Percentiles rank a stretch among this genome's conserved stretches.
Evolutionary conservation across 2,329 filamentous ascomycete genomes (phyloP).

Genomic region (Helotiales sp.): DNA sequence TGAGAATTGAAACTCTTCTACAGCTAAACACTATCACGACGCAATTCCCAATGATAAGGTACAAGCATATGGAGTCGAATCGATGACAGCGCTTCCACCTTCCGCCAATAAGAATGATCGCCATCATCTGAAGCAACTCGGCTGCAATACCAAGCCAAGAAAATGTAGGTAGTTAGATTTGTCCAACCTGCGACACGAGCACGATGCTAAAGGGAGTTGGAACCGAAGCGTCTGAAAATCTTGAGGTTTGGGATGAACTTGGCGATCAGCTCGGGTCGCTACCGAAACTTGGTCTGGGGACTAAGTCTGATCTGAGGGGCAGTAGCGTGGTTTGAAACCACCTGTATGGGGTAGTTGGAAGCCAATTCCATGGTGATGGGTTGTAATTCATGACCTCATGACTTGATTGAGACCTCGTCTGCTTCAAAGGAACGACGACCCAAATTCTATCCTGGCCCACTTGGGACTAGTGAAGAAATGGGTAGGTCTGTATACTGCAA

Average conservation of each 20-base stretch:
- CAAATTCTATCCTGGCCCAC: background rate
- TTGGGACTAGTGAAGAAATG: background rate
- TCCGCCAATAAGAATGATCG: conserved; percentile 9
- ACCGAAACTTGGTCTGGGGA: background rate
- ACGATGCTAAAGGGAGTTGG: background rate
- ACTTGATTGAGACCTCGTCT: background rate
- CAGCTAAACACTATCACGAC: background rate
- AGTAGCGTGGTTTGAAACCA: background rate
- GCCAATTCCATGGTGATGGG: background rate
- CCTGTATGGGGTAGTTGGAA: background rate
- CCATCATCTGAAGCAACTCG: conserved; percentile 8
- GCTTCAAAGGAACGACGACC: background rate
- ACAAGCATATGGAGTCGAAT: background rate
- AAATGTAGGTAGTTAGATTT: background rate
- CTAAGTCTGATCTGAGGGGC: background rate
- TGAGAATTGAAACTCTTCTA: background rate
- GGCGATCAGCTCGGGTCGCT: background rate
- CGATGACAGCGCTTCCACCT: background rate
- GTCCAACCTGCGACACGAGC: background rate
- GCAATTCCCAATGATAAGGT: background rate
- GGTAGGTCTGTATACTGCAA: background rate
- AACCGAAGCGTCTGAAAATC: background rate
- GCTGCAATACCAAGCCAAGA: background rate
- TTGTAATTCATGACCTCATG: background rate
- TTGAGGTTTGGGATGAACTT: background rate